These are phyloP conservation scores for Trametes versicolor DNA, from an alignment of 1,284 basidiomycete genomes.

Conservation along the genomic window DNA sequence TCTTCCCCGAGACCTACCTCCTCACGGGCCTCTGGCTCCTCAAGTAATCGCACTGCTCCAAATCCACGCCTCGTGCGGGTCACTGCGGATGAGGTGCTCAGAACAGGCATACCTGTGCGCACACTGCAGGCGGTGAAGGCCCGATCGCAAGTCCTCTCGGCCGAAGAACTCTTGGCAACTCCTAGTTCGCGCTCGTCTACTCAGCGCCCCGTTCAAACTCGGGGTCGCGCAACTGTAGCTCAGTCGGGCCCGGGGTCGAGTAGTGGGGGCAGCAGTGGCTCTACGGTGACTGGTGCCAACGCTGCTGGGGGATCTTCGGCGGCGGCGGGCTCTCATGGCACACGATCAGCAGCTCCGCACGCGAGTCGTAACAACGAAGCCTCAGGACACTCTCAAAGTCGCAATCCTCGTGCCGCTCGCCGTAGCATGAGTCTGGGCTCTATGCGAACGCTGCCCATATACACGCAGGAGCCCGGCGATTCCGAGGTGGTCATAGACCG, in stretches of 20 bases:
- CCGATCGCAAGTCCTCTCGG: slow-evolving; percentile 22
- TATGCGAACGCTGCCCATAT: slow-evolving; percentile 71
- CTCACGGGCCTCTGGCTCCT: slow-evolving; percentile 5
- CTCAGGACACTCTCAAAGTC: slow-evolving; percentile 3
- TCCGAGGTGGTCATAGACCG: slow-evolving; percentile 75
- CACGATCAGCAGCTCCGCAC: neutral
- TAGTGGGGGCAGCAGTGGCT: neutral
- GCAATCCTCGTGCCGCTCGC: slow-evolving; percentile 14
- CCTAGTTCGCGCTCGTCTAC: slow-evolving; percentile 14
- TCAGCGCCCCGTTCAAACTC: neutral
- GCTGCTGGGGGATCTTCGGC: neutral
- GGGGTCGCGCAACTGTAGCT: slow-evolving; percentile 14
- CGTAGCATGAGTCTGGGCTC: slow-evolving; percentile 63
- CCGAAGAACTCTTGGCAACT: slow-evolving; percentile 20
- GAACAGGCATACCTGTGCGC: slow-evolving; percentile 32
- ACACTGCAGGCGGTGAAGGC: slow-evolving; percentile 33
- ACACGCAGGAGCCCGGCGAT: slow-evolving; percentile 80
- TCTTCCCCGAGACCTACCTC: slow-evolving; percentile 12
- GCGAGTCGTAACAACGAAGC: neutral
- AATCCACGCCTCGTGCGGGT: slow-evolving; percentile 25
- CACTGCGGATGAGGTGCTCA: slow-evolving; percentile 32
- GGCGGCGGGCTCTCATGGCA: neutral
- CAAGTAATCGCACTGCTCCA: slow-evolving; percentile 10
- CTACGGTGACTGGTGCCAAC: neutral
- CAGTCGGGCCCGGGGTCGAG: slow-evolving; percentile 1